Base-by-base conservation (phyloP, 1,139 yeast species). In the Blastobotrys aristatus region DNA sequence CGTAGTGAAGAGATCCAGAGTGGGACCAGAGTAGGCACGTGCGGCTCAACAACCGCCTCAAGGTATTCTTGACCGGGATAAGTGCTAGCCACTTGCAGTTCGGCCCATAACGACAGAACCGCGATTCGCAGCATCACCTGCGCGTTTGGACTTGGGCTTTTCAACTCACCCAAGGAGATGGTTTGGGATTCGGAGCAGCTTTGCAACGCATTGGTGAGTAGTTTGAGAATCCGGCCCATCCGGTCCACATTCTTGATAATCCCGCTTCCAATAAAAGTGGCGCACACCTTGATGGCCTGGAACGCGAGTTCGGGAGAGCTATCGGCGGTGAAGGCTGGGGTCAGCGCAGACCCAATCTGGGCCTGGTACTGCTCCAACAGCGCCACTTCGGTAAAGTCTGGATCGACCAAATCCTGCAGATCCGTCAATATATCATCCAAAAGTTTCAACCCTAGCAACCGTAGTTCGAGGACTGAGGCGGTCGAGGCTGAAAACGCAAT, bases 301-400 rank as follows among this genome's bases (percentile, higher is more conserved):
- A 86, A 79, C 3, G 94, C 89, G 0, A 88, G 77, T 40, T 77
- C 77, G 0, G 94, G 79, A 22, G 84, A 82, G 48, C 89, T 82
- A 24, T 82, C 89, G 2, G 76, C 71, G 37, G 77, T 76, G 66
- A 92, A 92, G n/a, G 95, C 88, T 0, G 97, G 96, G 43, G 89
- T 77, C 50, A 92, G 73, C 0, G 97, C 95, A 53, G 96, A 83
- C 11, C 88, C 84, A 16, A 92, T 85, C 58, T 89, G 97, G 0
- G 97, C 97, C 60, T 92, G 97, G 59, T 86, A 95, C 64, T 89
- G 97, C 57, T 87, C 96, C 49, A 92, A 70, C 11, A 89, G 73
- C 0, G 94, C 79, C 10, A 77, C 77, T 1, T 82, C 81, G 0
- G 86, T 82, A 57, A 82, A 84, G 40, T 84, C 76, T 0, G 94